Evolutionary conservation across 2,329 filamentous ascomycete genomes (phyloP), one percentile per base, ranked within the genome.

Genomic region (Trichophyton simii): DNA sequence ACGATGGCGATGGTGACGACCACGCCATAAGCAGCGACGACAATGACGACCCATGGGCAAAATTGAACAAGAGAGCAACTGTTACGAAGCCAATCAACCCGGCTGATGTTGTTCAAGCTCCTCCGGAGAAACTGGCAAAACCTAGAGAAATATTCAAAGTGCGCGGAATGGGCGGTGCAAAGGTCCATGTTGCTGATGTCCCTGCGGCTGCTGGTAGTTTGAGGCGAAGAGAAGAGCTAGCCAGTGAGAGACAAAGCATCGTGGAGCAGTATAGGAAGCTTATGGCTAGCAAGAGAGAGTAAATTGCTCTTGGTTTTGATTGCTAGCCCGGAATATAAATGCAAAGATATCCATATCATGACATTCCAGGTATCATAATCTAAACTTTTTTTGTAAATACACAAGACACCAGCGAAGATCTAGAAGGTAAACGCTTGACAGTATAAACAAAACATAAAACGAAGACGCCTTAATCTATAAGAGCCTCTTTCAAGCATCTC

Each of bases 31-130:
- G 60, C 3, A 75, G 71, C 55, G 78, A 77, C 28, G 78, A 79
- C 48, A 80, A 85, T 59, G 82, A 85, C 8, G 89, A 92, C 72
- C 88, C 89, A 0, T 95, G 89, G 89, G 84, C 82, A 50, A 83
- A 83, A 64, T 73, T 96, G 66, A 86, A 87, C 71, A 80, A 80
- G 71, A 84, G 84, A 75, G 78, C 85, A 61, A 69, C 71, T 5
- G 65, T 66, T 59, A 70, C 68, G 38, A 70, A 71, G 59, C 68
- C 69, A 61, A 61, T 64, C 31, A 77, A 76, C 65, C 72, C 74
- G 41, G 71, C 75, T 62, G 75, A 75, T 34, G 80, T 91, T 31
- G 90, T 83, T 2, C 79, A 85, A 68, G 91, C 88, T 42, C 91
- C 91, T 34, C 91, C 91, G 0, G 82, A 83, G 65, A 80, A 95